Evolutionary conservation across 768 basidiomycete genomes (phyloP).

Genomic region (Lepiota brunneoincarnata): DNA sequence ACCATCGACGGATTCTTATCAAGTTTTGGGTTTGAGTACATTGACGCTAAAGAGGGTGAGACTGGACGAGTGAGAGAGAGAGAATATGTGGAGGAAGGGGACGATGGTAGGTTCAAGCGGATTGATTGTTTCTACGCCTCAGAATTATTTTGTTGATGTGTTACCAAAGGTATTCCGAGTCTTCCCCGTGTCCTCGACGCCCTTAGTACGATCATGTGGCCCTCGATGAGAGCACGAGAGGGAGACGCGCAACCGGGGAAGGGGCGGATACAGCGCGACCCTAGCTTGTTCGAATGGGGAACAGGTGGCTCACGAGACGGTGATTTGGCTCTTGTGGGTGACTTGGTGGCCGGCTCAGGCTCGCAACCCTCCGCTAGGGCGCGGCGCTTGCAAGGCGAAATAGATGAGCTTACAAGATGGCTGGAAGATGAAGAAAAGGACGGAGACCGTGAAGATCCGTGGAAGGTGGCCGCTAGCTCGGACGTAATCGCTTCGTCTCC

Average conservation of each 20-base stretch:
- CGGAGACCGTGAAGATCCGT: conserved; percentile 32
- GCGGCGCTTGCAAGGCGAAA: conserved; percentile 43
- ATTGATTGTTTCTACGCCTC: neutral
- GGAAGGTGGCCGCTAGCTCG: conserved; percentile 34
- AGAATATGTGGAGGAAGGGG: conserved; percentile 17
- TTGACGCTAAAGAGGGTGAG: conserved; percentile 47
- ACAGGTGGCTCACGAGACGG: conserved; percentile 24
- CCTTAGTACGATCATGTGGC: conserved; percentile 87
- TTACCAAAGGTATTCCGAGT: conserved; percentile 40
- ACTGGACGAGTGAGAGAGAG: neutral
- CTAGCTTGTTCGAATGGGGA: conserved; percentile 41
- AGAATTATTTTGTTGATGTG: neutral
- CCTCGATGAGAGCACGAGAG: conserved; percentile 57
- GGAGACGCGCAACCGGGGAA: conserved; percentile 16
- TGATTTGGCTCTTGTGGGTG: conserved; percentile 4
- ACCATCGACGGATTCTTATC: conserved; percentile 67
- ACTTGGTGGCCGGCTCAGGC: conserved; percentile 11
- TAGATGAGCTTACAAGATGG: conserved; percentile 62
- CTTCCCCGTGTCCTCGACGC: conserved; percentile 75
- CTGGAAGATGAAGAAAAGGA: conserved; percentile 48
- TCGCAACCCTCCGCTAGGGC: conserved; percentile 22
- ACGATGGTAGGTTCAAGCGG: conserved; percentile 19
- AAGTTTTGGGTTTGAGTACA: conserved; percentile 73
- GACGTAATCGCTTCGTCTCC: conserved; percentile 25
- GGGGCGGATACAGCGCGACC: conserved; percentile 24